Evolutionary conservation across 108 stramenopile genomes (phyloP), one percentile per base, ranked within the genome.

Genomic region (Fragilaria crotonensis): DNA sequence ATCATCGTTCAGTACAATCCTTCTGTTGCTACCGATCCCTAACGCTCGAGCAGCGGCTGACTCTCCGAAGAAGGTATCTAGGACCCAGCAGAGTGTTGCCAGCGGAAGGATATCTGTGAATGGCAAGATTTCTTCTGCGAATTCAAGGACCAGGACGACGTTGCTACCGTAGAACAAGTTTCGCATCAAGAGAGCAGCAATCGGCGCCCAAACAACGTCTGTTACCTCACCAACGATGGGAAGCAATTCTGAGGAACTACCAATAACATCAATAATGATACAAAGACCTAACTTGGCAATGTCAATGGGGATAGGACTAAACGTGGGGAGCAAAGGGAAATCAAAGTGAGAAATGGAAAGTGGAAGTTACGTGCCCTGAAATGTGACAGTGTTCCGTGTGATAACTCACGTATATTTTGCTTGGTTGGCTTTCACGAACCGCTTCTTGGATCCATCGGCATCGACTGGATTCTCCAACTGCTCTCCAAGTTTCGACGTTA

Each of bases 101-200:
- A 87, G 63, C 1, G 85, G 85, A 17, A 87, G 41, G 14, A 87
- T 58, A 69, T 87, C 85, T n/a, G 85, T 87, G 60, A 87, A 80
- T 25, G 86, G 86, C 26, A 87, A 54, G n/a, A 87, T 83, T 48
- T 87, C 86, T 66, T 87, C 86, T 7, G 69, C 75, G 55, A 87
- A 79, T 44, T 87, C 86, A 25, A 87, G 55, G 30, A 61, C 52
- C 52, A 87, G 84, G 0, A 83, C 32, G 28, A 84, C 64, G 46
- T 87, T 87, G 64, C 74, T 81, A 27, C 57, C 46, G 59, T 71
- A 87, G n/a, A n/a, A n/a, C 20, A 83, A 57, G 18, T 62, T 70
- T 22, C 77, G 70, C 1, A 87, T 54, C 14, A 77, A 30, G 0
- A 70, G 44, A 5, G 76, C 86, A 9, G 82, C 78, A 25, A 77